Base-by-base conservation (phyloP, 2,329 filamentous ascomycete genomes). In the Alternaria infectoria region DNA sequence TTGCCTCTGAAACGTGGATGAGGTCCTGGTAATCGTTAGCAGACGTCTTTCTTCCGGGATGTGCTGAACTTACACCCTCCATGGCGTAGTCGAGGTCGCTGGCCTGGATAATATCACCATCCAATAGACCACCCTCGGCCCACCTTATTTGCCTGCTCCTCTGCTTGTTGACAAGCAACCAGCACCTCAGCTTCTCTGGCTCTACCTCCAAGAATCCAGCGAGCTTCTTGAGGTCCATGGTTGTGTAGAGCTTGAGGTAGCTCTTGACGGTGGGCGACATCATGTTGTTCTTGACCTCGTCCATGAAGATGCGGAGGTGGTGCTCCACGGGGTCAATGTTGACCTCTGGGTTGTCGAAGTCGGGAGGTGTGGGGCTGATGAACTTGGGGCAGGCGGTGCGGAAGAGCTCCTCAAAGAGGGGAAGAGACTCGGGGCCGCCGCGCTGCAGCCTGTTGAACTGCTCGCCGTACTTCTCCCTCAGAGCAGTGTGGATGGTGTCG, bases 201-300 rank as follows among this genome's bases (percentile, higher is more conserved):
- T 97, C 90, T 63, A 97, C 93, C 76, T 98, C 96, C 59, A 99
- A 88, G 89, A 99, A 99, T 64, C 94, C 94, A 66, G 96, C 93
- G 66, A 99, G 90, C 86, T 99, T 99, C 86, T 95, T 96, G 68
- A 99, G 87, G 77, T 99, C 96, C 95, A 99, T 98, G 73, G 96
- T 99, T 49, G 96, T 98, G 89, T 99, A 99, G 60, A 99, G 91
- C 81, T 97, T 96, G 72, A 99, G 89, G 86, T 99, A 99, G 67
- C 94, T 97, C 87, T 97, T 97, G 81, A 99, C 92, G 49, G 94
- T 97, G 47, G 96, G 96, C 81, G 93, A 95, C 90, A 90, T 97
- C 89, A 99, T 96, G 84, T 97, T 98, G 84, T 93, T 97, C 89
- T 97, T 97, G 82, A 99, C 95, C 86, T 99, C 96, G 74, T 97